Percentiles rank a stretch among this genome's conserved stretches.
Conservation (phyloP, 768 basidiomycete species). For the Sistotremastrum suecicum region DNA sequence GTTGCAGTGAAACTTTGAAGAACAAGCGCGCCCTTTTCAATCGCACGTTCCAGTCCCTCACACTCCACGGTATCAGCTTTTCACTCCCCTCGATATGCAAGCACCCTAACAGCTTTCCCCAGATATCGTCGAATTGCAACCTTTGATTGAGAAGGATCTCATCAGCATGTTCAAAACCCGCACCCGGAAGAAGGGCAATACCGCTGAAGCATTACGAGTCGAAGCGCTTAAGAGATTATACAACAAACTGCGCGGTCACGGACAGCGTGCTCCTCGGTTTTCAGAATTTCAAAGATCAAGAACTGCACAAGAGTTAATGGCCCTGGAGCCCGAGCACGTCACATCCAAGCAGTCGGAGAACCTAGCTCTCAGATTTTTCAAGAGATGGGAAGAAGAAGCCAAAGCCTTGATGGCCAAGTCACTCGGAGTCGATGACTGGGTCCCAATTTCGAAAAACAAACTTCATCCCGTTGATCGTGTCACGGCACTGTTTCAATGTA, state of each 20-base stretch:
- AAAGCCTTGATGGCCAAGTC: slow-evolving; percentile 27
- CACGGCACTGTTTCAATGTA: slow-evolving; percentile 47
- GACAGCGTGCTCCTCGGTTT: too few species aligned
- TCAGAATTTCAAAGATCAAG: not conserved
- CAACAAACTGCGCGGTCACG: slow-evolving; percentile 1
- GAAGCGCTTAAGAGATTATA: slow-evolving; percentile 13
- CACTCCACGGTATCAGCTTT: slow-evolving; percentile 18
- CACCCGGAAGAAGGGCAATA: slow-evolving; percentile 11
- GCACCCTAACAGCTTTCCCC: not conserved
- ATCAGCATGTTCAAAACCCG: slow-evolving; percentile 18
- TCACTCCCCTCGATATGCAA: not conserved
- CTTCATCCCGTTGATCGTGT: slow-evolving; percentile 45
- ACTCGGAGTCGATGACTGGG: slow-evolving; percentile 42
- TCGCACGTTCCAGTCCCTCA: slow-evolving; percentile 25
- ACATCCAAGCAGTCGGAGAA: slow-evolving; percentile 15
- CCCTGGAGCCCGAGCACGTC: slow-evolving; percentile 24
- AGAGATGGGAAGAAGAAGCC: slow-evolving; percentile 33
- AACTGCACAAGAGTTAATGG: slow-evolving; percentile 8
- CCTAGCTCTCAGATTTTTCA: slow-evolving; percentile 12
- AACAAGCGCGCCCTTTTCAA: slow-evolving; percentile 23
- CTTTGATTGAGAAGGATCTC: slow-evolving; percentile 28
- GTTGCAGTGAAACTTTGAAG: slow-evolving; percentile 26
- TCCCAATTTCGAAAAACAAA: slow-evolving; percentile 26
- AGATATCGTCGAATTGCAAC: not conserved
- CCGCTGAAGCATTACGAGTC: slow-evolving; percentile 3